Evolutionary conservation across 1,284 basidiomycete species (phyloP).

Genomic region (Xerocomus minutiporus): DNA sequence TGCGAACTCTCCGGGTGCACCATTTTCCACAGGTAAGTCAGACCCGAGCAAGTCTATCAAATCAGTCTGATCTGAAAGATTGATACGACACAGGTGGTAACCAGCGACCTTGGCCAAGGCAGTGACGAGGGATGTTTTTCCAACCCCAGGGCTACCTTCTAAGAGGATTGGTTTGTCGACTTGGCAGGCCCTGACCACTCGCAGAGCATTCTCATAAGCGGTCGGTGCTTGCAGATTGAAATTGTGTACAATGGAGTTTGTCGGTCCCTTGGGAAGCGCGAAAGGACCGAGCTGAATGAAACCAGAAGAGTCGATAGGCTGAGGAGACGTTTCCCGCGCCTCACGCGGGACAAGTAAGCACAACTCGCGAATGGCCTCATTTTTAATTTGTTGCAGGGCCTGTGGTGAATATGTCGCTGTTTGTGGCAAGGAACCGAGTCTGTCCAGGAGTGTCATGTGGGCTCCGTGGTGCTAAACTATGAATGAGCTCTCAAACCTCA

Average conservation of each 20-base stretch:
- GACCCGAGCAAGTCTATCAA: conserved; percentile 95
- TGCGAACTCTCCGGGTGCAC: conserved; percentile 86
- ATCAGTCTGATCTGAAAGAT: conserved; percentile 98
- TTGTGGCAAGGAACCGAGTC: conserved; percentile 74
- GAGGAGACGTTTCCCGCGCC: conserved; percentile 25
- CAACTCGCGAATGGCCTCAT: conserved; percentile 46
- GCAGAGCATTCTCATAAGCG: conserved; percentile 83
- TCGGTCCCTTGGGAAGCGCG: conserved; percentile 59
- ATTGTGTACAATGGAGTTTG: conserved; percentile 32
- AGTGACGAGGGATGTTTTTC: conserved; percentile 92
- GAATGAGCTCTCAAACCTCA: conserved; percentile 7
- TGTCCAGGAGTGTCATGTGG: conserved; percentile 83
- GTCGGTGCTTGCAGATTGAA: conserved; percentile 92
- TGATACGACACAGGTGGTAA: conserved; percentile 88
- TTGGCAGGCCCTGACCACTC: conserved; percentile 88
- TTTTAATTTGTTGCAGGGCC: conserved; percentile 46
- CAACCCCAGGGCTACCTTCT: conserved; percentile 98
- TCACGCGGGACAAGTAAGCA: conserved; percentile 49
- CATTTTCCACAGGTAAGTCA: conserved; percentile 93
- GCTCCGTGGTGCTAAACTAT: conserved; percentile 75
- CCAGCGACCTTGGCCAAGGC: conserved; percentile 84
- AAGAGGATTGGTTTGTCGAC: conserved; percentile 89
- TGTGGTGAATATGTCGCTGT: conserved; percentile 51
- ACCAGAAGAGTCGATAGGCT: conserved; percentile 34
- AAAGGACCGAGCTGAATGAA: conserved; percentile 75